These are phyloP conservation scores for Pneumocystis oryctolagi DNA, from an alignment of 1,139 yeast genomes.

Conservation along the genomic window DNA sequence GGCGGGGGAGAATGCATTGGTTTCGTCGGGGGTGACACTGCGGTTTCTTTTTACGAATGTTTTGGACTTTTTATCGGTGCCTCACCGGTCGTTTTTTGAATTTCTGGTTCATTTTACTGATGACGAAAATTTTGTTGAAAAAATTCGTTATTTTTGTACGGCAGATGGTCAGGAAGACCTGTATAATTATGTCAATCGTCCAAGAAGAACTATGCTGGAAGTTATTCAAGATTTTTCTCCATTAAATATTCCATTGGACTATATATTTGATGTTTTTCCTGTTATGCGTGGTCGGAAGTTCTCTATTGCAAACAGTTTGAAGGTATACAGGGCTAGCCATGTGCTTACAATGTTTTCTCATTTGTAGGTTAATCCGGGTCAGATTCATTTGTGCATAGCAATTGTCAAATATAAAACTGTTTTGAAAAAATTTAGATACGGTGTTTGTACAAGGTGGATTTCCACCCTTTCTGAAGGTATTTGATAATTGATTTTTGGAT, in stretches of 20 bases:
- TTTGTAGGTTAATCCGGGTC: conserved; percentile 14
- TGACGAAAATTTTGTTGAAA: conserved; percentile 54
- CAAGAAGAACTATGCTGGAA: conserved; percentile 75
- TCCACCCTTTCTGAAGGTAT: conserved; percentile 27
- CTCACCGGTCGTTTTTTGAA: conserved; percentile 67
- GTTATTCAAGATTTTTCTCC: conserved; percentile 67
- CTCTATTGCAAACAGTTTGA: conserved; percentile 50
- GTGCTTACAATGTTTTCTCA: neutral
- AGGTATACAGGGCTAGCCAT: neutral
- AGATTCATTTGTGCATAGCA: conserved; percentile 57
- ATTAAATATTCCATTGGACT: conserved; percentile 56
- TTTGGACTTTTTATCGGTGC: conserved; percentile 67
- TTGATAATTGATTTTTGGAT: neutral
- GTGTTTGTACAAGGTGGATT: conserved; percentile 73
- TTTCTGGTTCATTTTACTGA: conserved; percentile 46
- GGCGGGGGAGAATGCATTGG: conserved; percentile 5
- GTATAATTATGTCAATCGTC: conserved; percentile 79
- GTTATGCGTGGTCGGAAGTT: conserved; percentile 63
- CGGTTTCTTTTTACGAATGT: conserved; percentile 63
- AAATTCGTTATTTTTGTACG: conserved; percentile 59
- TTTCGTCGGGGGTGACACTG: conserved; percentile 45
- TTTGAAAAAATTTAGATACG: conserved; percentile 57
- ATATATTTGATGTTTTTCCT: conserved; percentile 65
- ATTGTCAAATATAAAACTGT: conserved; percentile 78
- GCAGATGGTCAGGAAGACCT: conserved; percentile 52